Percentiles rank a stretch among this genome's conserved stretches.
Evolutionary conservation across 2,329 filamentous ascomycete genomes (phyloP).

Genomic region (Ramularia endophylla): DNA sequence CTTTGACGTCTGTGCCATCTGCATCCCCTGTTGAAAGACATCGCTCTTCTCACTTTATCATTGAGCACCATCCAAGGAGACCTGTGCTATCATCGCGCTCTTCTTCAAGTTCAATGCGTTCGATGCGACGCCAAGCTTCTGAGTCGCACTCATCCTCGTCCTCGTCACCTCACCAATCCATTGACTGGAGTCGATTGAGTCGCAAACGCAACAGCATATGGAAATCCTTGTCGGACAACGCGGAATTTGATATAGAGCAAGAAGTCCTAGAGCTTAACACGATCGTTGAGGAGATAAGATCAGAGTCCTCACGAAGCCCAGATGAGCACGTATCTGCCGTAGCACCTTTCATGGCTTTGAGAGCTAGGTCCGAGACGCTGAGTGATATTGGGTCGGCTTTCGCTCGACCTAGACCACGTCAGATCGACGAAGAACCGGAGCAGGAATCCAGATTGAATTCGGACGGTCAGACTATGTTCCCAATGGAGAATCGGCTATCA

Average conservation of each 20-base stretch:
- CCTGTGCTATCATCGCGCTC: constrained; percentile 15
- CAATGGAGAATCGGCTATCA: constrained; percentile 17
- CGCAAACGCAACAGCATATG: constrained; percentile 26
- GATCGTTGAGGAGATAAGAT: constrained; percentile 43
- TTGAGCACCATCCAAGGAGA: constrained; percentile 1
- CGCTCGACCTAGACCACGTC: constrained; percentile 31
- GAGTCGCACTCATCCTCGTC: constrained; percentile 13
- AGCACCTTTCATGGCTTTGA: constrained; percentile 40
- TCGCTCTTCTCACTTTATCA: background rate
- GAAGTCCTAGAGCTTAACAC: constrained; percentile 45
- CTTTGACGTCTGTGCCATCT: background rate
- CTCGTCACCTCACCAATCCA: constrained; percentile 13
- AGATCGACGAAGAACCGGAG: constrained; percentile 4
- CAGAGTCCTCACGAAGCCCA: constrained; percentile 27
- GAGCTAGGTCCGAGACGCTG: constrained; percentile 44
- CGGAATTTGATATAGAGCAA: constrained; percentile 36
- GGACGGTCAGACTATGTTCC: constrained; percentile 10
- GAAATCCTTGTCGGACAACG: constrained; percentile 18
- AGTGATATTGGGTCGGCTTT: constrained; percentile 44
- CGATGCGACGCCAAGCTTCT: constrained; percentile 31
- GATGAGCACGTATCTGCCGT: constrained; percentile 42
- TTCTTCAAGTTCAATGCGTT: constrained; percentile 28
- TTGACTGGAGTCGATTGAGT: constrained; percentile 31
- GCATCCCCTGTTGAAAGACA: background rate
- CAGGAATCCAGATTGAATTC: constrained; percentile 2